Evolutionary conservation across 1,139 yeast genomes (phyloP).

Genomic region (Candida sp.): DNA sequence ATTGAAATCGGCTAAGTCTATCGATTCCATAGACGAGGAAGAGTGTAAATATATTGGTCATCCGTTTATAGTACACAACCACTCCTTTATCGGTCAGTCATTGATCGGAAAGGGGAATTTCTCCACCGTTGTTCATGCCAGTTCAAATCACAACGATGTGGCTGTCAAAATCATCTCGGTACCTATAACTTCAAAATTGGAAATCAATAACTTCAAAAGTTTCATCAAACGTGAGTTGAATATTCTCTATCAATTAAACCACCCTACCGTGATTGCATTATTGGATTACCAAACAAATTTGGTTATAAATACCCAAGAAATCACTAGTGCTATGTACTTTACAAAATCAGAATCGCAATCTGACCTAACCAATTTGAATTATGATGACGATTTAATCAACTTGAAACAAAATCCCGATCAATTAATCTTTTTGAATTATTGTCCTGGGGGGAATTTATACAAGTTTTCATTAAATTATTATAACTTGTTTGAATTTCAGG

Average conservation of each 20-base stretch:
- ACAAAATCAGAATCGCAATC: constrained; percentile 2
- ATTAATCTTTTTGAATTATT: constrained; percentile 69
- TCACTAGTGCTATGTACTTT: constrained; percentile 8
- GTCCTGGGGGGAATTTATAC: constrained; percentile 76
- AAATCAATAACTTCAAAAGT: constrained; percentile 49
- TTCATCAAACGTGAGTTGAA: constrained; percentile 75
- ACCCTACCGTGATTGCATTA: constrained; percentile 36
- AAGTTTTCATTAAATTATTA: constrained; percentile 13
- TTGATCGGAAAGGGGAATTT: constrained; percentile 59
- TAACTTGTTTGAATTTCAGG: constrained; percentile 12
- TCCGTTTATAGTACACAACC: constrained; percentile 12
- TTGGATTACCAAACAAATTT: constrained; percentile 30
- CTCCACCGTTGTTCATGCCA: constrained; percentile 52
- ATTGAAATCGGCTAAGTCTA: constrained; percentile 5
- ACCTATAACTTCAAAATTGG: constrained; percentile 25
- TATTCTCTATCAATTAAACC: constrained; percentile 49
- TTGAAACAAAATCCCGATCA: constrained; percentile 22
- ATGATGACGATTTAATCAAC: not conserved
- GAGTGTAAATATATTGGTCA: constrained; percentile 8
- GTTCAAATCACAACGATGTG: constrained; percentile 15
- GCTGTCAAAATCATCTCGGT: constrained; percentile 43
- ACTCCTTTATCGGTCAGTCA: constrained; percentile 18
- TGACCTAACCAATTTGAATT: constrained; percentile 2
- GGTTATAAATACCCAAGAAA: constrained; percentile 18
- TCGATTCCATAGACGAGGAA: constrained; percentile 4